A percentile compares a stretch with the other conserved stretches of the same genome.
Conservation (phyloP, 768 basidiomycete species). For the Leucosporidium scottii region DNA sequence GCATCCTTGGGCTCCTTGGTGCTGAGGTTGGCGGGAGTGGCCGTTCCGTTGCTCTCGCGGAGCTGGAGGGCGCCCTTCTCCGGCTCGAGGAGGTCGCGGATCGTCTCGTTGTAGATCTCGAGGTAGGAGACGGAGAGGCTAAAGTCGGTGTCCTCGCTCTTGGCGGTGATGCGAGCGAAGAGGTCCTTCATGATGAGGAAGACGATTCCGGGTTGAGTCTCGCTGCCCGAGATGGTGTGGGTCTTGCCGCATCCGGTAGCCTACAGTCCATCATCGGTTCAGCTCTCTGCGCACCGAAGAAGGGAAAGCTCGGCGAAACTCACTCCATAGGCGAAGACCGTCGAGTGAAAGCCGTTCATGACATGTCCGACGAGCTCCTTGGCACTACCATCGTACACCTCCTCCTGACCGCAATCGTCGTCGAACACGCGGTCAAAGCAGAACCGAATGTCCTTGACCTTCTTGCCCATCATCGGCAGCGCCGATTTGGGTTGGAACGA, state of each 20-base stretch:
- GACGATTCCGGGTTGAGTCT: slow-evolving; percentile 81
- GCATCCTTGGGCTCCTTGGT: slow-evolving; percentile 74
- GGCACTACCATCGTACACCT: slow-evolving; percentile 79
- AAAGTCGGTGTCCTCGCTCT: slow-evolving; percentile 72
- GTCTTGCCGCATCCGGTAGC: slow-evolving; percentile 99
- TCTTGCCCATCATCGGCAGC: slow-evolving; percentile 63
- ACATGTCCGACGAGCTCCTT: slow-evolving; percentile 76
- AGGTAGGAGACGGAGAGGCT: slow-evolving; percentile 76
- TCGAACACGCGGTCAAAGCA: slow-evolving; percentile 93
- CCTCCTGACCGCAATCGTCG: slow-evolving; percentile 69
- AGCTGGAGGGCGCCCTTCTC: slow-evolving; percentile 74
- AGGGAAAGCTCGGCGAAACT: slow-evolving; percentile 39
- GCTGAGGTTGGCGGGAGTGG: slow-evolving; percentile 78
- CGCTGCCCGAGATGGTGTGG: slow-evolving; percentile 93
- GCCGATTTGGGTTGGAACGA: slow-evolving; percentile 67
- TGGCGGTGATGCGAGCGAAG: slow-evolving; percentile 84
- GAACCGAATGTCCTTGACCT: slow-evolving; percentile 94
- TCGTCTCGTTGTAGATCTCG: slow-evolving; percentile 99
- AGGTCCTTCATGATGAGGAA: slow-evolving; percentile 96
- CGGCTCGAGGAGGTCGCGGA: slow-evolving; percentile 85
- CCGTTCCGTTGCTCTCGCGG: slow-evolving; percentile 69
- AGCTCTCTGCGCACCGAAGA: background rate
- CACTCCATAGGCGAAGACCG: slow-evolving; percentile 97
- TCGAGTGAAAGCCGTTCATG: slow-evolving; percentile 91
- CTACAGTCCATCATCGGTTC: slow-evolving; percentile 46